A percentile compares a stretch with the other conserved stretches of the same genome.
These are phyloP conservation scores for Hypoxylon lenormandii DNA, from an alignment of 495 filamentous ascomycete genomes.

Conservation along the genomic window DNA sequence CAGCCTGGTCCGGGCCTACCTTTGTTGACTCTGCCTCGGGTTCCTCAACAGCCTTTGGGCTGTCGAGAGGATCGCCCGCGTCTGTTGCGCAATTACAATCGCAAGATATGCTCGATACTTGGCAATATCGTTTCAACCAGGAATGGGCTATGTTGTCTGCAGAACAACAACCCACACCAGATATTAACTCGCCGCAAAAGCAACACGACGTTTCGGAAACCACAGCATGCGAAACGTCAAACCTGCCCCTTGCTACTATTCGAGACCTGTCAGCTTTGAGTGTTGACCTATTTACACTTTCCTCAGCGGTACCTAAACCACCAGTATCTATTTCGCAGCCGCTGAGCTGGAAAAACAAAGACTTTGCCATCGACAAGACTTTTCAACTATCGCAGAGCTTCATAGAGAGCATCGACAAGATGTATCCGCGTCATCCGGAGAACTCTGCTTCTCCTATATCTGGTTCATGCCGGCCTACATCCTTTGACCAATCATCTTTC, in stretches of 20 bases:
- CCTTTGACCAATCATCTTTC: constrained; percentile 4
- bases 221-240: neutral
- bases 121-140: constrained; percentile 6
- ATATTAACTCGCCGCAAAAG: neutral
- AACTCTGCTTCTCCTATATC: too few relatives aligned
- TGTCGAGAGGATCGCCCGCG: neutral
- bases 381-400: constrained; percentile 2
- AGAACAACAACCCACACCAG: neutral
- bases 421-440: neutral
- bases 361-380: constrained; percentile 10
- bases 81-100: neutral
- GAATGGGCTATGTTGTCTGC: constrained; percentile 6
- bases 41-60: neutral
- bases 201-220: neutral
- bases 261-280: neutral
- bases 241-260: neutral
- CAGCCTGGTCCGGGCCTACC: neutral
- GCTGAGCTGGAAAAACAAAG: constrained; percentile 7
- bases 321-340: constrained; percentile 1
- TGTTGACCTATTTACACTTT: constrained; percentile 6
- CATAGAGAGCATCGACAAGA: neutral
- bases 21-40: neutral
- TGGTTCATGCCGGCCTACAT: neutral
- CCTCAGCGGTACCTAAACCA: constrained; percentile 2
- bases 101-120: neutral